Evolutionary conservation across 2,329 filamentous ascomycete genomes (phyloP), one percentile per base, ranked within the genome.

Genomic region (Colletotrichum ledebouriae): DNA sequence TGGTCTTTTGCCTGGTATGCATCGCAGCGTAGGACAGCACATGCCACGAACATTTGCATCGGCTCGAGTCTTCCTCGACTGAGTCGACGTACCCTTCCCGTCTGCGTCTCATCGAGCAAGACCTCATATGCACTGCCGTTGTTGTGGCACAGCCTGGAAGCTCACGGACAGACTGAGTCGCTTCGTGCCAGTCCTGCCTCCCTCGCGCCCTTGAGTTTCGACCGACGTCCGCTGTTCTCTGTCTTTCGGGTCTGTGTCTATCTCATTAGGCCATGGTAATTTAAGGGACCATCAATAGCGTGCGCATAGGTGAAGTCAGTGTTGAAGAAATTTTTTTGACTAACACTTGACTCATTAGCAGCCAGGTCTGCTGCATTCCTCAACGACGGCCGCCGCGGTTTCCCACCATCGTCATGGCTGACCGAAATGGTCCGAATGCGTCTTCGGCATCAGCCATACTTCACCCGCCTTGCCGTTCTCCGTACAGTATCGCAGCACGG

Each of bases 41-140:
- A 68, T 68, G 49, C 65, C 49, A 65, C 41, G 33, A 64, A 46
- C 60, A 17, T 68, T 6, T 68, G 42, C 42, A 42, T 37, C 55
- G 39, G 10, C 37, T 67, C 60, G 17, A 44, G 53, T 65, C 47
- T 61, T 46, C n/a, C 13, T 42, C 47, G 33, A 42, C 22, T 34
- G 39, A 42, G 2, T 15, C 46, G 17, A 44, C 55, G 42, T 15
- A 55, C 33, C 29, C 58, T 29, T 41, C 20, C 29, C n/a, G 53
- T 22, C 34, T 41, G 37, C 47, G 50, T 59, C 39, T 53, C 60
- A 58, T 49, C 53, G 29, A 47, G 3, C 52, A 63, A 58, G 52
- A 55, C 53, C 17, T 64, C 33, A 65, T 65, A 59, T 65, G 65
- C 66, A 65, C 29, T 50, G 29, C 66, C 62, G 42, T 66, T 65